Percentiles rank a stretch among this genome's conserved stretches.
Conservation (phyloP, 495 filamentous ascomycete genomes). For the Usnea hakonensis region DNA sequence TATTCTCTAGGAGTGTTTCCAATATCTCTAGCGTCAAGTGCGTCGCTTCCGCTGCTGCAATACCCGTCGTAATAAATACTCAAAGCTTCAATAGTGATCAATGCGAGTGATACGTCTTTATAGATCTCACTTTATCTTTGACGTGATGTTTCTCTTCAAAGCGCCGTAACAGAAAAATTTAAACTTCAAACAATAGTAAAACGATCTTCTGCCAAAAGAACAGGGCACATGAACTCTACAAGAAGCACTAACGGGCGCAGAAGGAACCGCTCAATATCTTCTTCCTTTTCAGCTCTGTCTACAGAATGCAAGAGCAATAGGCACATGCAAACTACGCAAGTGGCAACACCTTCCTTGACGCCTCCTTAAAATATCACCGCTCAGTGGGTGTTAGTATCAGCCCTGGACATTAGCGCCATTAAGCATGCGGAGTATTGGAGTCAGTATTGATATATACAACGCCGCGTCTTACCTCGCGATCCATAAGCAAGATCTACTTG, state of each 20-base stretch:
- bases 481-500: conserved; percentile 11
- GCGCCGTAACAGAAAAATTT: too few species aligned
- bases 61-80: conserved; percentile 37
- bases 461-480: background rate
- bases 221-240: conserved; percentile 21
- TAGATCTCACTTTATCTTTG: too few species aligned
- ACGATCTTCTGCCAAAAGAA: conserved; percentile 23
- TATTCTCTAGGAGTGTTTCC: conserved; percentile 34
- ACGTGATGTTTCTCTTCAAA: too few species aligned
- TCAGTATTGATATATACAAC: background rate
- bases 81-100: conserved; percentile 35
- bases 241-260: conserved; percentile 2
- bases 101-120: background rate
- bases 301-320: conserved; percentile 21
- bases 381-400: conserved; percentile 28
- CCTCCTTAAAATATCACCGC: conserved; percentile 26
- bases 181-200: conserved; percentile 26
- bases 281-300: conserved; percentile 30
- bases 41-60: conserved; percentile 26
- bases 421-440: conserved; percentile 45
- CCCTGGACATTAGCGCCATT: conserved; percentile 50
- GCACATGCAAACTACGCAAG: conserved; percentile 28
- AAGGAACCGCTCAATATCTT: conserved; percentile 30
- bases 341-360: conserved; percentile 28
- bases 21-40: conserved; percentile 27